phyloP scores from a whole-genome alignment of 768 basidiomycete genomes.

The Auriscalpium orientale region DNA sequence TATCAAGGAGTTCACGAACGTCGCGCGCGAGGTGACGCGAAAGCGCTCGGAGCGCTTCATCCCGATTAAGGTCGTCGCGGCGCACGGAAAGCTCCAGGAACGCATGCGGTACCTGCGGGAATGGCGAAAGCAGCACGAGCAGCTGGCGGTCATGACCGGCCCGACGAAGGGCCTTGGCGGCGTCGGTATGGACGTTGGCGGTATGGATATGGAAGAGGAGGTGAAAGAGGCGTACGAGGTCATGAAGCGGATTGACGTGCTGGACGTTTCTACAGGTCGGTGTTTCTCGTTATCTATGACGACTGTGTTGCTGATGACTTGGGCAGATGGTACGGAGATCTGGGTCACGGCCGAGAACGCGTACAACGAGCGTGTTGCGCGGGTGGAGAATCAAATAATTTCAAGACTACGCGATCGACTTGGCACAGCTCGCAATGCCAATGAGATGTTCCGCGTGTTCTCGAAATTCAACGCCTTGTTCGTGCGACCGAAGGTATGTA shows the following conservation, averaged over 20 bases:
- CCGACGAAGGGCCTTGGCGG: slow-evolving; percentile 81
- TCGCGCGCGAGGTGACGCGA: slow-evolving; percentile 81
- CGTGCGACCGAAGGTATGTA: slow-evolving; percentile 82
- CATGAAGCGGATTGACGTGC: slow-evolving; percentile 92
- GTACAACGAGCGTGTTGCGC: slow-evolving; percentile 94
- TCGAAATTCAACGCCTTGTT: slow-evolving; percentile 97
- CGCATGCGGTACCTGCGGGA: slow-evolving; percentile 78
- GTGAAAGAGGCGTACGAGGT: slow-evolving; percentile 94
- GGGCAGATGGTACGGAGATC: slow-evolving; percentile 87
- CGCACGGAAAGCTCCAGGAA: slow-evolving; percentile 88
- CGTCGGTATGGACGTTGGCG: slow-evolving; percentile 69
- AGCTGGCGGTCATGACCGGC: slow-evolving; percentile 94
- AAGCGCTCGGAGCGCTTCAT: slow-evolving; percentile 91
- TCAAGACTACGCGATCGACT: slow-evolving; percentile 84
- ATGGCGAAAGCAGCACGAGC: slow-evolving; percentile 96
- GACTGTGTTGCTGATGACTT: neutral
- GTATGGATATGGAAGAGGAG: slow-evolving; percentile 98
- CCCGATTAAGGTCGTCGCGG: slow-evolving; percentile 89
- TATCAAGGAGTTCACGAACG: slow-evolving; percentile 63
- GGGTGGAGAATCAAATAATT: slow-evolving; percentile 99
- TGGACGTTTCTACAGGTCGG: slow-evolving; percentile 88
- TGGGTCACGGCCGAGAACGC: slow-evolving; percentile 97
- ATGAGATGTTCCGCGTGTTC: slow-evolving; percentile 99
- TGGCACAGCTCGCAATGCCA: slow-evolving; percentile 93
- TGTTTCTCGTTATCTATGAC: neutral